phyloP scores from a whole-genome alignment of 2,329 filamentous ascomycete genomes.

The Penicillium hordei region DNA sequence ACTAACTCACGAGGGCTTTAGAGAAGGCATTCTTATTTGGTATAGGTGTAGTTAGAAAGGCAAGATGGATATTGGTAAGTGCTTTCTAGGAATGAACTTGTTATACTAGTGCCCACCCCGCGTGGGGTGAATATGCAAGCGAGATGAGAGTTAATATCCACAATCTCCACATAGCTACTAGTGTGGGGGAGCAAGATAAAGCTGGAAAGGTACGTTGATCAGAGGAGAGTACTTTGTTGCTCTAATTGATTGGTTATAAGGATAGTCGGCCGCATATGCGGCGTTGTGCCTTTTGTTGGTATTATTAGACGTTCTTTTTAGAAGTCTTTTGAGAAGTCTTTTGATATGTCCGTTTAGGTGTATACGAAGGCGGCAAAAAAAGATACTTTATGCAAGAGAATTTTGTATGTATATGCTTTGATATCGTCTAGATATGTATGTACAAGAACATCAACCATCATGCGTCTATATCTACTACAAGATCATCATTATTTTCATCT shows the following conservation, averaged over 20 bases:
- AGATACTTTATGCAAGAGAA: too few relatives aligned
- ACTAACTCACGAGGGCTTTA: conserved; percentile 5
- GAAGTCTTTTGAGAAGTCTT: too few relatives aligned
- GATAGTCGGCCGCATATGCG: too few relatives aligned
- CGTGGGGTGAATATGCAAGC: conserved; percentile 1
- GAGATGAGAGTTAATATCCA: background rate
- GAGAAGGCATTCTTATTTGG: background rate
- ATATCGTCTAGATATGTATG: background rate
- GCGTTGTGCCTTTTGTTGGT: too few relatives aligned
- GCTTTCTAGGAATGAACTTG: background rate
- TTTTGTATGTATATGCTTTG: too few relatives aligned
- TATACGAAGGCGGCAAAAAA: too few relatives aligned
- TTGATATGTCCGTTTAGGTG: too few relatives aligned
- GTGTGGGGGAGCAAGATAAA: background rate
- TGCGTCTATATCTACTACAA: background rate
- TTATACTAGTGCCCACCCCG: background rate
- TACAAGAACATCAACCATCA: background rate
- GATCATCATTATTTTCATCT: background rate
- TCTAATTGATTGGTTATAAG: background rate
- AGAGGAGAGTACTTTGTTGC: background rate
- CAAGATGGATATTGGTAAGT: background rate
- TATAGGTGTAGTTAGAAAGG: background rate
- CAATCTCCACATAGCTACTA: background rate
- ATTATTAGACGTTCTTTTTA: too few relatives aligned
- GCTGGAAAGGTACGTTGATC: background rate